Conservation (phyloP, 225 moss, liverwort and hornwort genomes). For the Straminergon stramineum region DNA sequence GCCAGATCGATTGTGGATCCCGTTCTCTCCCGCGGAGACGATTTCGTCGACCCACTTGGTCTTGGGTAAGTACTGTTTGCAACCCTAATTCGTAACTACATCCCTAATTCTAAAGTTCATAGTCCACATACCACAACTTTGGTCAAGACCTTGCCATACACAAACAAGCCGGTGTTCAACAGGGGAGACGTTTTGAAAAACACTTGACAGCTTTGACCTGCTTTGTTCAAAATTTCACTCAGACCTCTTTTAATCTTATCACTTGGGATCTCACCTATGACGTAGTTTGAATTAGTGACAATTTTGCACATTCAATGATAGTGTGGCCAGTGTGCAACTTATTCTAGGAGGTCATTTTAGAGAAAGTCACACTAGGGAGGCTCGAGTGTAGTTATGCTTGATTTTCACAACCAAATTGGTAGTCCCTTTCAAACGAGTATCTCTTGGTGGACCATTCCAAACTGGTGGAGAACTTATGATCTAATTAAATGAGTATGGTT, state of each 20-base stretch:
- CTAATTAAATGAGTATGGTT: not conserved
- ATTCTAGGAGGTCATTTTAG: not conserved
- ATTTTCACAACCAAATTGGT: not conserved
- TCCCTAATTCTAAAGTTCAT: not conserved
- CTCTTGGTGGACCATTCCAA: not conserved
- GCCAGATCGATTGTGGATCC: constrained; percentile 24
- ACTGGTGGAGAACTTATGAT: not conserved
- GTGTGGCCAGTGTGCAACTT: not conserved
- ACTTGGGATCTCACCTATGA: not conserved
- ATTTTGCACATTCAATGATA: not conserved
- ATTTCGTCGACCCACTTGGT: constrained; percentile 41
- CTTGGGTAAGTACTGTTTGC: constrained; percentile 21
- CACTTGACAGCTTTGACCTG: not conserved
- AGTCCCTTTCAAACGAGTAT: not conserved
- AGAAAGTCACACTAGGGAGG: not conserved
- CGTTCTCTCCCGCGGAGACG: constrained; percentile 22
- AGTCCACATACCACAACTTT: not conserved
- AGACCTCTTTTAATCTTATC: not conserved
- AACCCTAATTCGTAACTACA: not conserved
- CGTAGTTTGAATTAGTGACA: not conserved
- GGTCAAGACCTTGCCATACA: not conserved
- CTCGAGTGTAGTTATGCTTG: not conserved
- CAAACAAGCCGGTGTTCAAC: not conserved
- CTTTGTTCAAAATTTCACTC: not conserved
- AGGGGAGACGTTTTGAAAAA: not conserved